phyloP scores from a whole-genome alignment of 2,329 filamentous ascomycete species.

The Metarhizium humberi region DNA sequence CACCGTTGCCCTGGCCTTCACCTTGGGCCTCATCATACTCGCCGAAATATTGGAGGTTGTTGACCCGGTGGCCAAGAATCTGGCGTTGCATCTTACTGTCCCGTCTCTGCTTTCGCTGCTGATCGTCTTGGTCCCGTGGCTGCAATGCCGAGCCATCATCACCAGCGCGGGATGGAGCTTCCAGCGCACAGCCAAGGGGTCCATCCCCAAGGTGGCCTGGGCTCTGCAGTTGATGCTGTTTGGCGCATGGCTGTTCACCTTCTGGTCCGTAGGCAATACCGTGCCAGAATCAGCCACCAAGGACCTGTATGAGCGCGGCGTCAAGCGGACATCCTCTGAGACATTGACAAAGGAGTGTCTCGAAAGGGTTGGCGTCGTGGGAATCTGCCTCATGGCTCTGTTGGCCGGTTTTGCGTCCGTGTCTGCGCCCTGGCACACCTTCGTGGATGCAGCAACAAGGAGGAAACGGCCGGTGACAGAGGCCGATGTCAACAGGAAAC shows the following conservation, averaged over 20 bases:
- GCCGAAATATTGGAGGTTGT: slow-evolving; percentile 74
- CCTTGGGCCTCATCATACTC: slow-evolving; percentile 71
- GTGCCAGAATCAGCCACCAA: slow-evolving; percentile 31
- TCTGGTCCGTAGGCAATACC: slow-evolving; percentile 66
- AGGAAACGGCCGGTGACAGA: slow-evolving; percentile 56
- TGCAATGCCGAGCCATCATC: slow-evolving; percentile 64
- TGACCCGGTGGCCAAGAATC: slow-evolving; percentile 54
- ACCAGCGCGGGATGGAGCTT: slow-evolving; percentile 53
- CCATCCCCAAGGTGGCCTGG: slow-evolving; percentile 53
- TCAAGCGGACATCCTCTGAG: slow-evolving; percentile 21
- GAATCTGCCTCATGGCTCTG: slow-evolving; percentile 77
- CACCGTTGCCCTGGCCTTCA: slow-evolving; percentile 67
- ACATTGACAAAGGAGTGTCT: slow-evolving; percentile 44
- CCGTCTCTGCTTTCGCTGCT: slow-evolving; percentile 63
- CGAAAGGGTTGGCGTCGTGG: slow-evolving; percentile 71
- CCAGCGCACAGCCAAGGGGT: slow-evolving; percentile 44
- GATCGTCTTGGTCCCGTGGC: slow-evolving; percentile 65
- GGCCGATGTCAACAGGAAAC: slow-evolving; percentile 65
- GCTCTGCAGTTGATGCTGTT: slow-evolving; percentile 54
- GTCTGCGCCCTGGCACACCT: slow-evolving; percentile 77
- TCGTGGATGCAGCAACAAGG: slow-evolving; percentile 49
- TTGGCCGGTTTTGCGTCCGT: slow-evolving; percentile 88
- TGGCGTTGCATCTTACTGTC: slow-evolving; percentile 62
- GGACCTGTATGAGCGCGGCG: slow-evolving; percentile 6
- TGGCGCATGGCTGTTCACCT: slow-evolving; percentile 57